These are phyloP conservation scores for Penicillium freii DNA, from an alignment of 2,329 filamentous ascomycete genomes.

Conservation along the genomic window DNA sequence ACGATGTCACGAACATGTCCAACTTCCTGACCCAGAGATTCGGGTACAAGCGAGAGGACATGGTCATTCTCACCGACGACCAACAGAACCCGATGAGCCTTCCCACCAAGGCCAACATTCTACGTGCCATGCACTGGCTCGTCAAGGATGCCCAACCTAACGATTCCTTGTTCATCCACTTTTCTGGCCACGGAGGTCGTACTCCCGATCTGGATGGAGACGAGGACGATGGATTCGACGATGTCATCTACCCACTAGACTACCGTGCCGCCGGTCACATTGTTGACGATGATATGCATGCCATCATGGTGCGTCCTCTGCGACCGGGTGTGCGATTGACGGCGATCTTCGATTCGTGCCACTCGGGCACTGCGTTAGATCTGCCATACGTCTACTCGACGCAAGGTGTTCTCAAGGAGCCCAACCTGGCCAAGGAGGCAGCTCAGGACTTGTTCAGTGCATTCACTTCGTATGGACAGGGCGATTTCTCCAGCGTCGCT, in stretches of 20 bases:
- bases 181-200: conserved; percentile 80
- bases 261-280: conserved; percentile 68
- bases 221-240: conserved; percentile 72
- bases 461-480: conserved; percentile 73
- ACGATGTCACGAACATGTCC: conserved; percentile 97
- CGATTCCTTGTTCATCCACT: conserved; percentile 95
- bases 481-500: conserved; percentile 78
- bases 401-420: conserved; percentile 65
- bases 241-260: conserved; percentile 76
- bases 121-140: conserved; percentile 97
- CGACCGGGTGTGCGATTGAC: conserved; percentile 78
- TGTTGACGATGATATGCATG: conserved; percentile 75
- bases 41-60: conserved; percentile 90
- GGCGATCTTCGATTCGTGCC: conserved; percentile 67
- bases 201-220: conserved; percentile 71
- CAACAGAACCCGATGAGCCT: conserved; percentile 97
- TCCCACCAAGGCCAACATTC: conserved; percentile 89
- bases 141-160: conserved; percentile 89
- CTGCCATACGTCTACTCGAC: conserved; percentile 68
- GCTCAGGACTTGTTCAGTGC: conserved; percentile 63
- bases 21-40: conserved; percentile 80
- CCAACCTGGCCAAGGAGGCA: conserved; percentile 65
- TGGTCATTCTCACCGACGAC: conserved; percentile 95
- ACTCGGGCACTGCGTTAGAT: conserved; percentile 65
- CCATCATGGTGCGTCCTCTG: conserved; percentile 73